Evolutionary conservation across 2,329 filamentous ascomycete species (phyloP).

Genomic region (Zymoseptoria ardabiliae): DNA sequence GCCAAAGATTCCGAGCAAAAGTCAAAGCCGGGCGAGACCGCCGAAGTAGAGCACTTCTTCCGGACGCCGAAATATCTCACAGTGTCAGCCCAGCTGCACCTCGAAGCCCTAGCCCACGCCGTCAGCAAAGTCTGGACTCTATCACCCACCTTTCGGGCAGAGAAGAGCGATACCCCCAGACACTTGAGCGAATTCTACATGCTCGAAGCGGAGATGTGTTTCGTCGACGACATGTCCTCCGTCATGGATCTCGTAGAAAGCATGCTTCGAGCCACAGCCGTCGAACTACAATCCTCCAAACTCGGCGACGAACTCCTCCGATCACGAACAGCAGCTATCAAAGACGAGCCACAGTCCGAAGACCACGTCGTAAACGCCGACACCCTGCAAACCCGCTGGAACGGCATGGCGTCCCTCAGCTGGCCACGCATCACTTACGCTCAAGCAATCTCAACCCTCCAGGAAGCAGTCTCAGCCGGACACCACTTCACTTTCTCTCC

Average conservation of each 20-base stretch:
- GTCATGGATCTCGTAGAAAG: slow-evolving; percentile 77
- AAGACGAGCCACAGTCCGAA: slow-evolving; percentile 24
- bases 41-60: slow-evolving; percentile 57
- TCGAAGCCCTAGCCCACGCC: slow-evolving; percentile 84
- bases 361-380: slow-evolving; percentile 36
- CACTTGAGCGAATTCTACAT: slow-evolving; percentile 98
- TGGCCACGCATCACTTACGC: slow-evolving; percentile 85
- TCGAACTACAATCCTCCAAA: slow-evolving; percentile 42
- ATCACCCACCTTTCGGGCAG: slow-evolving; percentile 88
- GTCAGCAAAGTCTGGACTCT: slow-evolving; percentile 89
- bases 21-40: slow-evolving; percentile 33
- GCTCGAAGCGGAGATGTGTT: slow-evolving; percentile 86
- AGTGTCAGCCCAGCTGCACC: slow-evolving; percentile 87
- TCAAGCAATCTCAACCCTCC: slow-evolving; percentile 63
- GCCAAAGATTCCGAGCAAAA: slow-evolving; percentile 31
- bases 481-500: slow-evolving; percentile 60
- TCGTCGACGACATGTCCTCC: slow-evolving; percentile 59
- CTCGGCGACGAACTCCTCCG: slow-evolving; percentile 50
- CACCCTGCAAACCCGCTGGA: slow-evolving; percentile 63
- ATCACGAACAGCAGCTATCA: slow-evolving; percentile 18
- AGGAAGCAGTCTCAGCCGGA: slow-evolving; percentile 40
- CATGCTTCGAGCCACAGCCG: slow-evolving; percentile 58
- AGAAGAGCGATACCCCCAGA: slow-evolving; percentile 84
- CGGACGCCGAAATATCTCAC: slow-evolving; percentile 85
- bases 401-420: slow-evolving; percentile 58